Evolutionary conservation across 805 yeast species (phyloP), one percentile per base, ranked within the genome.

Genomic region (Ogataea ganodermae): DNA sequence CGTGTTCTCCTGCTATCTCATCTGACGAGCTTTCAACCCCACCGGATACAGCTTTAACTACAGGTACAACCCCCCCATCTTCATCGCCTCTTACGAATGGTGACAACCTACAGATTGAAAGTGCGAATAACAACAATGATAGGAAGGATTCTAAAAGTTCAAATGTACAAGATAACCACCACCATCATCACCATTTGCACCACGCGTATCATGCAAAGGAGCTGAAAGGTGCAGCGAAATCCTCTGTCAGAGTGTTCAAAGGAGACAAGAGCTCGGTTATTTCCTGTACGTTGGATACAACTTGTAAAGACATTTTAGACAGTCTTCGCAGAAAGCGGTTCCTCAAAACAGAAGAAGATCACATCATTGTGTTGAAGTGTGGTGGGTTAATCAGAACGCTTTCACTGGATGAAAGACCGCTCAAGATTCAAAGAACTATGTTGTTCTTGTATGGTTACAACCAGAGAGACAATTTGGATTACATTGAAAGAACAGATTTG

Each of bases 241-340:
- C 70, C 1, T 65, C 68, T 0, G 61, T 92, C 18, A 81, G 96
- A 50, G 83, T 92, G 1, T 90, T 86, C 69, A 81, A 86, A 49
- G 86, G 82, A 44, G 96, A 88, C 48, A 91, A 89, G 54, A 86
- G 94, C 13, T 74, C 83, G 0, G 88, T 96, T 1, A 70, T 92
- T 17, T 81, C 90, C 13, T 84, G 96, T 60, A 80, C 92, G 0
- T 74, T 86, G 27, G 87, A 85, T 48, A 86, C 90, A 1, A 80
- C 92, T 0, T 87, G 89, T 0, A 76, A 81, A 6, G 96, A 89
- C 40, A 69, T 94, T 44, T 71, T 92, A 32, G 80, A 79, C 26
- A 75, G 79, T 40, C 78, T 89, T 20, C 87, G 86, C 53, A 80
- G 86, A 50, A 91, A 92, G 66, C 86, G 90, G 59, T 86, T 86